Evolutionary conservation across 2,329 filamentous ascomycete species (phyloP), one percentile per base, ranked within the genome.

Genomic region (Emmonsiellopsis sp.): DNA sequence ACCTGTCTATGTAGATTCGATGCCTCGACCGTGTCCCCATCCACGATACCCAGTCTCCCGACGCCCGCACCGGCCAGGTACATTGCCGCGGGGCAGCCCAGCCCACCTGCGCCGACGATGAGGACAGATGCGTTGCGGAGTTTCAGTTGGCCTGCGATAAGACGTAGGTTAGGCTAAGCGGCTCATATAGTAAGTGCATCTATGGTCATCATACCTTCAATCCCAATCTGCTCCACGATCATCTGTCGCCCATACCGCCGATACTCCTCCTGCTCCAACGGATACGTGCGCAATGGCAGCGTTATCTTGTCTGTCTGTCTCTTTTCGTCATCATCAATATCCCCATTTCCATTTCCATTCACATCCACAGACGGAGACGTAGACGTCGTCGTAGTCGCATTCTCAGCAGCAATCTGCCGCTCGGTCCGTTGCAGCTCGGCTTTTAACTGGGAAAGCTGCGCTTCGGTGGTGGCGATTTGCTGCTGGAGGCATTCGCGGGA

Each of bases 1-100:
- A 97, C 83, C 71, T 98, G 93, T 0, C 93, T 84, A 73, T 97
- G 93, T 11, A 98, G 77, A 66, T 98, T 98, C 31, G 90, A 95
- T 13, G 79, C 73, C 66, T 97, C 93, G 32, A 98, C 92, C 0
- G 76, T 77, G 70, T 98, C 93, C 3, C 87, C 90, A 66, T 98
- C 93, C 26, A 93, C 81, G 7, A 98, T 74, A 0, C 92, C 91
- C 15, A 98, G 70, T 0, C 79, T 87, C 7, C 91, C 90, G 1
- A 96, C 79, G 0, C 93, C 93, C 1, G 93, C 87, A 20, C 89
- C 92, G 8, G 90, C 89, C 1, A 98, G 81, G 66, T 98, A 98
- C n/a, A 87, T 81, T 0, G 91, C 88, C 10, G 93, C 90, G 9
- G 93, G 93, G 66, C 89, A 97, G 9, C 93, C 93, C 10, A 98